phyloP scores from a whole-genome alignment of 441 rosid genomes.

The Adansonia rubrostipa region DNA sequence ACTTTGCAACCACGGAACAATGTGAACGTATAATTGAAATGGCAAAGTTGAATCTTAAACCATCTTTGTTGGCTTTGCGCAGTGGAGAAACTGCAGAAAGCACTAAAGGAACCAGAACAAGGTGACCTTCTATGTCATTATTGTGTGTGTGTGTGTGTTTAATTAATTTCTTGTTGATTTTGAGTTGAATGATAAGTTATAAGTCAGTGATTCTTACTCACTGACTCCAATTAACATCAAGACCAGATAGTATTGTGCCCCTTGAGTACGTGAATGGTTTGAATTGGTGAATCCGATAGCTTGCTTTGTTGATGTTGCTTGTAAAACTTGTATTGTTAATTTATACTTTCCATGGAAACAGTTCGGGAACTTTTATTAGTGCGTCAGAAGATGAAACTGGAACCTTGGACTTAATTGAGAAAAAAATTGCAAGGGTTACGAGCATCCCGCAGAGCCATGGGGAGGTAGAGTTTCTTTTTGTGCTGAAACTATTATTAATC shows the following conservation, averaged over 20 bases:
- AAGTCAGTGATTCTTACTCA: not conserved
- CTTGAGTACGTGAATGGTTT: slow-evolving; percentile 23
- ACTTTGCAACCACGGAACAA: slow-evolving; percentile 74
- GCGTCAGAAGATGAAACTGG: slow-evolving; percentile 78
- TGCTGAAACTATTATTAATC: not conserved
- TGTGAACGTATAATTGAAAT: slow-evolving; percentile 56
- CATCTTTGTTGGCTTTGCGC: slow-evolving; percentile 78
- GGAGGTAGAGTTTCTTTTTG: slow-evolving; percentile 53
- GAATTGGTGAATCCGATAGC: not conserved
- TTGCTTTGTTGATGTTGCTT: slow-evolving; percentile 12
- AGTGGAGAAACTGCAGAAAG: slow-evolving; percentile 80
- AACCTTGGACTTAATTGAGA: slow-evolving; percentile 61
- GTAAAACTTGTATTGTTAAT: slow-evolving; percentile 20
- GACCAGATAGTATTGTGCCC: not conserved
- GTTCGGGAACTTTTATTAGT: slow-evolving; percentile 80
- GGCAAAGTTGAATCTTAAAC: slow-evolving; percentile 62
- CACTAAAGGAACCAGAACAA: slow-evolving; percentile 84
- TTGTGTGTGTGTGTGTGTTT: not conserved
- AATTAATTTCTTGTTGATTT: slow-evolving; percentile 13
- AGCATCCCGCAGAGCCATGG: slow-evolving; percentile 77
- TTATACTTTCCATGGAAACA: slow-evolving; percentile 38
- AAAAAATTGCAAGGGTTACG: slow-evolving; percentile 75
- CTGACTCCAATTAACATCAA: not conserved
- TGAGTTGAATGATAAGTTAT: not conserved
- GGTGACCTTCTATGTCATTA: slow-evolving; percentile 41